Base-by-base conservation (phyloP, 169 alveolate species). In the Cryptosporidium andersoni region DNA sequence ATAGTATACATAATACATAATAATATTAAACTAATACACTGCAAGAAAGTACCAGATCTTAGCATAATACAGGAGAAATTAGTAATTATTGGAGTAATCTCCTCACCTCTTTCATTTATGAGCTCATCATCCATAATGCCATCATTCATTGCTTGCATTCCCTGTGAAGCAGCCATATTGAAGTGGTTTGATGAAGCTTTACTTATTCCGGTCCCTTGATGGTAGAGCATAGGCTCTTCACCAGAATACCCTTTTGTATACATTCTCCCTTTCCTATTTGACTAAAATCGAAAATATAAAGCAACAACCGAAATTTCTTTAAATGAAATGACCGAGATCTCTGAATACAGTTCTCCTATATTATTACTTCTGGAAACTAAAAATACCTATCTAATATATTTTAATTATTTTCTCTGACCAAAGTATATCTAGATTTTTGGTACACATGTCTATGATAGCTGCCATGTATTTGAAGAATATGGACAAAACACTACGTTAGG, bases 91-190 rank as follows among this genome's bases (percentile, higher is more conserved):
- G 81, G 81, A 12, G 81, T 66, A 37, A 66, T 66, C 51, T 66
- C 81, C 16, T 66, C 81, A 52, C 81, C 81, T 66, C 81, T 66
- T 51, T 66, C 81, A 66, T 66, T 66, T 14, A 66, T 40, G n/a
- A 53, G 16, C 63, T 66, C 81, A 66, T 66, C 81, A 4, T 66
- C 81, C 48, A 66, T 66, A 37, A 66, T 66, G 5, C 81, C 81
- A n/a, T 66, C 81, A 55, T 66, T 66, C 66, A 66, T 66, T 49
- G 55, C 81, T n/a, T 66, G 81, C 81, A 66, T 66, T 36, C 81
- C 81, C 39, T 55, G 51, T 37, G 81, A 40, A 39, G 81, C 81
- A 52, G 81, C 51, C 39, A 66, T 51, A 66, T 66, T 66, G 14
- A 66, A 66, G 37, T 66, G 64, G 36, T 40, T 53, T n/a, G 65